Evolutionary conservation across 352 stramenopile genomes (phyloP).

Genomic region (Globisporangium viniferum): DNA sequence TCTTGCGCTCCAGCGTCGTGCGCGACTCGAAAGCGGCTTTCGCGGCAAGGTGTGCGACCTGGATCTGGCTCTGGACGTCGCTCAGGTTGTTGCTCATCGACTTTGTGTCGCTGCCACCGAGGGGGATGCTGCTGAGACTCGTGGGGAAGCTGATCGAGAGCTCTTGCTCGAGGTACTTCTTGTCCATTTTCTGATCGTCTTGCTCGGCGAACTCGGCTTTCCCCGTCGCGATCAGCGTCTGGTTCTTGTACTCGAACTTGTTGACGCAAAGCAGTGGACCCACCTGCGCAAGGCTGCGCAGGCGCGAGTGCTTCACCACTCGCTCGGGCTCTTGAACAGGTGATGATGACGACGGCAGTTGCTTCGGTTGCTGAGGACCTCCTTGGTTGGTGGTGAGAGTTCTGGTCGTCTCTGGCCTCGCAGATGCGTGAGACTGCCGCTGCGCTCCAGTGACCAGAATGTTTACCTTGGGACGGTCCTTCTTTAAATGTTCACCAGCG

Average conservation of each 20-base stretch:
- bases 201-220: constrained; percentile 35
- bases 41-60: constrained; percentile 30
- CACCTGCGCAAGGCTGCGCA: constrained; percentile 54
- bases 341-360: not conserved
- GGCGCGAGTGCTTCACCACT: constrained; percentile 14
- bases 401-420: not conserved
- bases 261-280: constrained; percentile 32
- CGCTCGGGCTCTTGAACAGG: not conserved
- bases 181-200: constrained; percentile 54
- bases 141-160: constrained; percentile 40
- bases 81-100: constrained; percentile 17
- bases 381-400: not conserved
- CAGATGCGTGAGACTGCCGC: not conserved
- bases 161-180: constrained; percentile 55
- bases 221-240: constrained; percentile 1
- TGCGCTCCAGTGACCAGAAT: not conserved
- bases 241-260: constrained; percentile 26
- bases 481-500: not conserved
- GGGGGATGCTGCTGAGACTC: constrained; percentile 10
- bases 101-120: not conserved
- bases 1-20: constrained; percentile 40
- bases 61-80: constrained; percentile 42
- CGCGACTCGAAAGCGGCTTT: constrained; percentile 40
- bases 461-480: not conserved
- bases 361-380: not conserved